A percentile compares a stretch with the other conserved stretches of the same genome.
Evolutionary conservation across 2,329 filamentous ascomycete genomes (phyloP).

Genomic region (Grosmannia serpens): DNA sequence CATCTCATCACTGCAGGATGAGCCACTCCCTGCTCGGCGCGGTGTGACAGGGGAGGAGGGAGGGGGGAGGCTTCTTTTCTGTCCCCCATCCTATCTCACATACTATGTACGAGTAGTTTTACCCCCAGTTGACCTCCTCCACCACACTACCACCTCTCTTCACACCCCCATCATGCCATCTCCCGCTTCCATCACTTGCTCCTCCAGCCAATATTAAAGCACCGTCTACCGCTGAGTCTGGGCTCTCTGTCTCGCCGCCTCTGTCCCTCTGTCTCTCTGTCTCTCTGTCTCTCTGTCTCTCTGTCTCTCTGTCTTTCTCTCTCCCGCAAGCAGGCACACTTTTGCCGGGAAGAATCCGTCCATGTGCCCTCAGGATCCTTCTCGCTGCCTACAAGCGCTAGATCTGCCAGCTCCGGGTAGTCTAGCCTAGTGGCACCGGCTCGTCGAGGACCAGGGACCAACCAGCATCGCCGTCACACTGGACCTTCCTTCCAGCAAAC

Average conservation of each 20-base stretch:
- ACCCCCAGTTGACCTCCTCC: background rate
- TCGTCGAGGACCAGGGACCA: background rate
- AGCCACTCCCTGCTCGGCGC: background rate
- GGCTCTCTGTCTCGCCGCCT: background rate
- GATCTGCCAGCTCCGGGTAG: background rate
- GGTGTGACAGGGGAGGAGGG: background rate
- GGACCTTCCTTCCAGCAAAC: too few relatives aligned
- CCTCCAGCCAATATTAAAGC: constrained; percentile 42
- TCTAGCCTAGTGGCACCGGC: background rate
- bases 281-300: background rate
- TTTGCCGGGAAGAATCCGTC: background rate
- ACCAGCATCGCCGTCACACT: background rate
- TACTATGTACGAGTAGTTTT: background rate
- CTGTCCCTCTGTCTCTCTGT: constrained; percentile 6
- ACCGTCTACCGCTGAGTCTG: constrained; percentile 29
- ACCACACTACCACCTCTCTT: background rate
- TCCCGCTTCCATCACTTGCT: background rate
- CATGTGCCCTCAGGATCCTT: background rate
- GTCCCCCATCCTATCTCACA: background rate
- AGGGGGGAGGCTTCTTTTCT: background rate
- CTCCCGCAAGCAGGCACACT: background rate
- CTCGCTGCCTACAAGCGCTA: background rate
- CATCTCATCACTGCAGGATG: background rate
- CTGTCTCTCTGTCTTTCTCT: background rate
- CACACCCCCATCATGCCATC: background rate